Evolutionary conservation across 129 eudicot species (phyloP).

Genomic region (Glebionis coronaria): DNA sequence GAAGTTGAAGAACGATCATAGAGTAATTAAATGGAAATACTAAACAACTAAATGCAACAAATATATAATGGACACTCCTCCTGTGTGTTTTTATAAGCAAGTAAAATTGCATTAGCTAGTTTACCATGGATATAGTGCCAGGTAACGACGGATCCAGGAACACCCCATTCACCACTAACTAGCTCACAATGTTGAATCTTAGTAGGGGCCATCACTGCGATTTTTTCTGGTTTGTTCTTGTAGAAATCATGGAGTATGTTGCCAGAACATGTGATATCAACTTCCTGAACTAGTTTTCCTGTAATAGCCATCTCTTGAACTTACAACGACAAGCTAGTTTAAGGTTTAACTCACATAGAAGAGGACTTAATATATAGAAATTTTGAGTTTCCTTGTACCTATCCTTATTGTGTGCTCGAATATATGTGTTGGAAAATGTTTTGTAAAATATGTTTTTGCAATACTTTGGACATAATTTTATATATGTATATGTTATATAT

Average conservation of each 20-base stretch:
- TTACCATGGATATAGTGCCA: conserved; percentile 31
- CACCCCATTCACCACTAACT: conserved; percentile 40
- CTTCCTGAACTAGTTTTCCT: conserved; percentile 19
- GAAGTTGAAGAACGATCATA: not conserved
- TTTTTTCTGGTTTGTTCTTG: conserved; percentile 22
- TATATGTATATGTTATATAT: no score
- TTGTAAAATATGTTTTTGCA: no score
- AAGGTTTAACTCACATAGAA: no score
- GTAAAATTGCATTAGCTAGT: no score
- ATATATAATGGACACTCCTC: no score
- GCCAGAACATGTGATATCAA: conserved; percentile 19
- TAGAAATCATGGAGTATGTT: conserved; percentile 25
- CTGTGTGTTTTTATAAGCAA: not conserved
- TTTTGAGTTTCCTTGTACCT: no score
- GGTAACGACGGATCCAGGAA: conserved; percentile 23
- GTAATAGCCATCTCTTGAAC: conserved; percentile 1
- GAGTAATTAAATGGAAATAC: not conserved
- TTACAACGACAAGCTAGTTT: no score
- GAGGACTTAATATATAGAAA: no score
- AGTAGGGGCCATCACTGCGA: conserved; percentile 14
- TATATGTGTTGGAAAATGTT: no score
- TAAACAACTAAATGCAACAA: no score
- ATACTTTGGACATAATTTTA: no score
- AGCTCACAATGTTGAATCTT: conserved; percentile 16
- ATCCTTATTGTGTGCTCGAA: no score